Conservation (phyloP, 306 rosid genomes). For the Vigna hirtella region DNA sequence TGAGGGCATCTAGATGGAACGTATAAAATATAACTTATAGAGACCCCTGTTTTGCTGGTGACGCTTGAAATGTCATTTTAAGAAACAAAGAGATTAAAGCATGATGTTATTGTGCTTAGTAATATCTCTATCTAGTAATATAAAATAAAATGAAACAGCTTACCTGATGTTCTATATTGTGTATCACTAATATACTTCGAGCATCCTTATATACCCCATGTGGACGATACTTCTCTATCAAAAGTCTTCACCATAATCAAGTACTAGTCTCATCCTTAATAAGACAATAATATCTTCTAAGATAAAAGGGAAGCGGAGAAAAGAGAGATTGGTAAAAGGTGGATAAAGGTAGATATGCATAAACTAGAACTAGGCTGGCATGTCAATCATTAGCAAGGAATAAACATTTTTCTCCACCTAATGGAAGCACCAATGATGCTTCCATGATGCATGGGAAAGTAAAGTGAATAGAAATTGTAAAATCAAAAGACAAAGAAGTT, state of each 20-base stretch:
- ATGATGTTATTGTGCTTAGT: constrained; percentile 24
- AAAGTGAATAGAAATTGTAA: constrained; percentile 96
- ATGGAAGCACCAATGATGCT: constrained; percentile 85
- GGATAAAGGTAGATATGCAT: constrained; percentile 45
- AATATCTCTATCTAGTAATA: constrained; percentile 5
- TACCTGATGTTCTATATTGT: constrained; percentile 91
- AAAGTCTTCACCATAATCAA: constrained; percentile 67
- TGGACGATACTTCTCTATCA: constrained; percentile 87
- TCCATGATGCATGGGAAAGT: constrained; percentile 93
- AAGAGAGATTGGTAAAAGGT: constrained; percentile 4
- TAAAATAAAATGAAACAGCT: constrained; percentile 12
- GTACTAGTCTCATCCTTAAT: constrained; percentile 24
- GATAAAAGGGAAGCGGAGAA: constrained; percentile 14
- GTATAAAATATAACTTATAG: too few species aligned
- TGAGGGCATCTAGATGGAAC: too few species aligned
- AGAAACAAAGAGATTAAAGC: constrained; percentile 9
- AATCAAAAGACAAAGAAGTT: constrained; percentile 58
- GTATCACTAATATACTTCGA: constrained; percentile 81
- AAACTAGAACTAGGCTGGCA: constrained; percentile 90
- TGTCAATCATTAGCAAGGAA: constrained; percentile 93
- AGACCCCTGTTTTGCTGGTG: neutral
- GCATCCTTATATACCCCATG: constrained; percentile 84
- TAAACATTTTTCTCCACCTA: constrained; percentile 78
- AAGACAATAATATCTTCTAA: constrained; percentile 39
- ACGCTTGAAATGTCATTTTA: constrained; percentile 29